Base-by-base conservation (phyloP, 495 filamentous ascomycete species). In the Penicillium maclennaniae region DNA sequence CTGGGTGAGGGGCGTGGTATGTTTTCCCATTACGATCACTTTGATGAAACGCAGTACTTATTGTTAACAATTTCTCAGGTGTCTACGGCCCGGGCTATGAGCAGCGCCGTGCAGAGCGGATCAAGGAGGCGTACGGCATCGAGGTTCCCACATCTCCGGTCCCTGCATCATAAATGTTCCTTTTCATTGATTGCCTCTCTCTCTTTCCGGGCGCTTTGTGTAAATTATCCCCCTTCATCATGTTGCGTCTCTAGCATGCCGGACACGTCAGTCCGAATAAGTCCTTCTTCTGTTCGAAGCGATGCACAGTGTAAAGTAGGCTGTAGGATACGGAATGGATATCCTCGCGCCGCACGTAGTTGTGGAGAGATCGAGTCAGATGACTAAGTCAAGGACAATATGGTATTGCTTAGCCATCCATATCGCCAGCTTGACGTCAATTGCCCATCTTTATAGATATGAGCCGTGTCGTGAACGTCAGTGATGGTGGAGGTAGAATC, bases 1-100 rank as follows among this genome's bases (percentile, higher is more conserved):
- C 51, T 97, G 49, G 95, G 95, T 25, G 95, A 99, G 76, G 90
- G 91, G 54, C 80, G 92, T 83, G 88, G 91, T 93, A 79, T 60
- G 79, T 70, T 49, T 23, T 23, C 23, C 23, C 23, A 36, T 47
- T 23, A 51, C 45, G 25, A 54, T 63, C 39, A 48, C 10, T 23
- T 31, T 44, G 7, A 40, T 26, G 25, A 31, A 15, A 21, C 20
- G 31, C n/a, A 20, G 8, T 28, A 1, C 19, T 17, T 7, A 17
- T 23, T 43, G 38, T 72, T 80, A 57, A 77, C 51, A 23, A 25
- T 1, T 43, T 15, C 36, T 10, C 49, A 96, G 92, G 88, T 21
- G 88, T 98, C 53, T 80, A 86, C 54, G 89, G 79, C 26, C 86
- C 87, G 14, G 89, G 89, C 23, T 98, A 96, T 55, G 86, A 86